phyloP scores from a whole-genome alignment of 345 rosid genomes.

The Syzygium grande region DNA sequence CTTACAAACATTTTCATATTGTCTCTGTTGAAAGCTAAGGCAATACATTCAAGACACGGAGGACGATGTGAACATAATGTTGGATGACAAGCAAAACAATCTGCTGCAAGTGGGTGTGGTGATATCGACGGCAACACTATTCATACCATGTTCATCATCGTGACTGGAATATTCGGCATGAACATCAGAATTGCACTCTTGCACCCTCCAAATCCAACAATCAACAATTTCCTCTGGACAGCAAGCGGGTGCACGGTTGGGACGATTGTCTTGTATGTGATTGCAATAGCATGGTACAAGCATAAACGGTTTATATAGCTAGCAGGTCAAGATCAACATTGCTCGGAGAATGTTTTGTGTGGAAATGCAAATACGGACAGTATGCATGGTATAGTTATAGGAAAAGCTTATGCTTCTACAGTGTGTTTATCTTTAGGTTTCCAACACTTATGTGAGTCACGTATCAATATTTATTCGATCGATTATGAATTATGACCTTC shows the following conservation, averaged over 20 bases:
- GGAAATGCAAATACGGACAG: background rate
- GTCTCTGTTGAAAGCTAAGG: conserved; percentile 15
- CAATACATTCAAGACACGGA: conserved; percentile 35
- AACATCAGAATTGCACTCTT: conserved; percentile 27
- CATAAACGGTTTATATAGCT: background rate
- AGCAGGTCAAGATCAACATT: background rate
- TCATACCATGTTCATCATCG: conserved; percentile 48
- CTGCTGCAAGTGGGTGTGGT: conserved; percentile 5
- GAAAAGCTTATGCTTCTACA: background rate
- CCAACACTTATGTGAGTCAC: background rate
- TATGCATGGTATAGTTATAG: background rate
- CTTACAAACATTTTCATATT: background rate
- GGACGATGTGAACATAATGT: conserved; percentile 32
- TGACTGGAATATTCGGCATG: conserved; percentile 73
- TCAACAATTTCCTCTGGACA: background rate
- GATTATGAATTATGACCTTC: background rate
- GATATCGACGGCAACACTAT: conserved; percentile 77
- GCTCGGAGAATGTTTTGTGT: background rate
- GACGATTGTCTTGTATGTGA: background rate
- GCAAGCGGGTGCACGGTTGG: background rate
- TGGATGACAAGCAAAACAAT: conserved; percentile 4
- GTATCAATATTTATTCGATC: background rate
- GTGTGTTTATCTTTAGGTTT: background rate
- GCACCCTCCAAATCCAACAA: background rate
- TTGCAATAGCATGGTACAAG: background rate